phyloP scores from a whole-genome alignment of 805 yeast genomes.

The Teunomyces tritomae region DNA sequence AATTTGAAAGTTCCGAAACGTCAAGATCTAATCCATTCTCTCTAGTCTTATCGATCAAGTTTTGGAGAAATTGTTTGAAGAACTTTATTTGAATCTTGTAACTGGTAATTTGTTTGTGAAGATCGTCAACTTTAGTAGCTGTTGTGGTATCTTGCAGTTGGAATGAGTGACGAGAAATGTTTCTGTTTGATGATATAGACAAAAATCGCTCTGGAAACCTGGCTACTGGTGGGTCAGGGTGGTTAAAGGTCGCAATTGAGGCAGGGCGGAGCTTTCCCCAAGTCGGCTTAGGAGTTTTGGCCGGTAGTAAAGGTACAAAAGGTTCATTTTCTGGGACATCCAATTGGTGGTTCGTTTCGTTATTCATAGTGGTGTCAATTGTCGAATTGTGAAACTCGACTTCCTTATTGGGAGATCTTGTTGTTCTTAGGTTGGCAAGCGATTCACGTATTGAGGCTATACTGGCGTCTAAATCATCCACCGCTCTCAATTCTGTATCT shows the following conservation, averaged over 20 bases:
- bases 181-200: constrained; percentile 3
- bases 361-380: constrained; percentile 11
- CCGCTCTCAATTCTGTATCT: not conserved
- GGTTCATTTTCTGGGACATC: constrained; percentile 13
- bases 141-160: constrained; percentile 16
- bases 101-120: constrained; percentile 35
- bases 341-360: constrained; percentile 23
- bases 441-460: constrained; percentile 13
- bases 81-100: constrained; percentile 38
- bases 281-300: constrained; percentile 11
- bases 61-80: constrained; percentile 40
- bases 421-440: constrained; percentile 6
- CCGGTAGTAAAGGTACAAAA: not conserved
- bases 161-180: constrained; percentile 5
- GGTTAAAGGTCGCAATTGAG: constrained; percentile 6
- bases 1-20: constrained; percentile 18
- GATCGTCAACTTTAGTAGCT: constrained; percentile 23
- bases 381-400: constrained; percentile 11
- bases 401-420: not conserved
- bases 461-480: constrained; percentile 12
- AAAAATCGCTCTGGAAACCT: constrained; percentile 8
- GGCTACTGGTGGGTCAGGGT: not conserved
- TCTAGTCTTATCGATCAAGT: constrained; percentile 20
- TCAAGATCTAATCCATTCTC: constrained; percentile 10
- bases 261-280: constrained; percentile 25